phyloP scores from a whole-genome alignment of 805 yeast species.

The Lipomyces japonicus region DNA sequence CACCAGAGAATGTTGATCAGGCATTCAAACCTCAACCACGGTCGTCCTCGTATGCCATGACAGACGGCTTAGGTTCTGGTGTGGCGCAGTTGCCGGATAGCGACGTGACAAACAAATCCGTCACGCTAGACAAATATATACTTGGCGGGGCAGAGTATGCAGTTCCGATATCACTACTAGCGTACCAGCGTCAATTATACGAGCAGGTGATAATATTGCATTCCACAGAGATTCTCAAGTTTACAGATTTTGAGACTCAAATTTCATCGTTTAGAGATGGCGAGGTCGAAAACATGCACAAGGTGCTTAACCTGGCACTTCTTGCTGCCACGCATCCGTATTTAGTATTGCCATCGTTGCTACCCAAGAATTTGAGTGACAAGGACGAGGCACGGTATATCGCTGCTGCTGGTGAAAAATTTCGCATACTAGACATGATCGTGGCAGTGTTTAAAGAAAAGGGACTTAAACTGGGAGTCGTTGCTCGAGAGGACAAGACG shows the following conservation, averaged over 20 bases:
- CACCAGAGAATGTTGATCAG: slow-evolving; percentile 1
- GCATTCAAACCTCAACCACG: background rate
- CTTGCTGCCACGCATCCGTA: slow-evolving; percentile 87
- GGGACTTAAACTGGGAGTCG: slow-evolving; percentile 57
- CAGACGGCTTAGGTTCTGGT: slow-evolving; percentile 19
- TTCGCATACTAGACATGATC: slow-evolving; percentile 63
- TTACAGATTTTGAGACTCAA: slow-evolving; percentile 58
- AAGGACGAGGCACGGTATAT: slow-evolving; percentile 30
- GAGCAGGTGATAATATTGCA: slow-evolving; percentile 90
- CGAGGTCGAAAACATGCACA: slow-evolving; percentile 68
- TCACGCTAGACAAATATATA: slow-evolving; percentile 24
- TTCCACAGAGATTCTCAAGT: slow-evolving; percentile 83
- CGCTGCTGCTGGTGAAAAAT: slow-evolving; percentile 46
- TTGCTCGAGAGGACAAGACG: slow-evolving; percentile 64
- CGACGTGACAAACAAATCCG: slow-evolving; percentile 10
- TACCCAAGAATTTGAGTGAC: slow-evolving; percentile 65
- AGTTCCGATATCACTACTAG: slow-evolving; percentile 77
- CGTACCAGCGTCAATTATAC: slow-evolving; percentile 80
- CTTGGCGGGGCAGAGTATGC: slow-evolving; percentile 56
- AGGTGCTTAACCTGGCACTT: slow-evolving; percentile 70
- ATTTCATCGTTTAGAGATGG: slow-evolving; percentile 42
- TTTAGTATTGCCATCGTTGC: slow-evolving; percentile 72
- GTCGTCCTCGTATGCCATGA: slow-evolving; percentile 15
- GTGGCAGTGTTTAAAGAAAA: slow-evolving; percentile 50
- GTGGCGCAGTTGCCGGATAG: slow-evolving; percentile 22